phyloP scores from a whole-genome alignment of 2,329 filamentous ascomycete species.

The Kalmusia sp. region DNA sequence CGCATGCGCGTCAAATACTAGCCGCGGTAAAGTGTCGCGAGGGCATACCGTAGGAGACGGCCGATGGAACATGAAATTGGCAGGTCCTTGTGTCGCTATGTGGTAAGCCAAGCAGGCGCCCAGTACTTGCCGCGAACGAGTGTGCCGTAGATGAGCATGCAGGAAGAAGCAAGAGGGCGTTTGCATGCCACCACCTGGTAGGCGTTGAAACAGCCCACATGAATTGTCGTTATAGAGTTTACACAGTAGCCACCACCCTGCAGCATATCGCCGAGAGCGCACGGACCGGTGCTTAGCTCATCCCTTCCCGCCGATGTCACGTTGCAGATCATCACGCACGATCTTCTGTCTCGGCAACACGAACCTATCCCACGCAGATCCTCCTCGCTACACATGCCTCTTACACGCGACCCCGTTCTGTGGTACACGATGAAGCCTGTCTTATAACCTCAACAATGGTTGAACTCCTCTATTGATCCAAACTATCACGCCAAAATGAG shows the following conservation, averaged over 20 bases:
- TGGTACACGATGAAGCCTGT: neutral
- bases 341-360: neutral
- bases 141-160: no score
- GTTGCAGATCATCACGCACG: neutral
- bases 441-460: neutral
- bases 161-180: neutral
- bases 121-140: no score
- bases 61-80: neutral
- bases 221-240: neutral
- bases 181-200: neutral
- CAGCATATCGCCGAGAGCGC: neutral
- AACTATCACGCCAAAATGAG: neutral
- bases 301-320: neutral
- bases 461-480: neutral
- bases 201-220: neutral
- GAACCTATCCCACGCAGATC: neutral
- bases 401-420: neutral
- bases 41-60: neutral
- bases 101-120: neutral
- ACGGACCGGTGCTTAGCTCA: neutral
- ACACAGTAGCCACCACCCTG: neutral
- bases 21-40: neutral
- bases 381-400: conserved; percentile 1
- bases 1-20: neutral
- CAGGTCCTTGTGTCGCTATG: neutral